Conservation (phyloP, 805 yeast species). For the Candida michaelii region DNA sequence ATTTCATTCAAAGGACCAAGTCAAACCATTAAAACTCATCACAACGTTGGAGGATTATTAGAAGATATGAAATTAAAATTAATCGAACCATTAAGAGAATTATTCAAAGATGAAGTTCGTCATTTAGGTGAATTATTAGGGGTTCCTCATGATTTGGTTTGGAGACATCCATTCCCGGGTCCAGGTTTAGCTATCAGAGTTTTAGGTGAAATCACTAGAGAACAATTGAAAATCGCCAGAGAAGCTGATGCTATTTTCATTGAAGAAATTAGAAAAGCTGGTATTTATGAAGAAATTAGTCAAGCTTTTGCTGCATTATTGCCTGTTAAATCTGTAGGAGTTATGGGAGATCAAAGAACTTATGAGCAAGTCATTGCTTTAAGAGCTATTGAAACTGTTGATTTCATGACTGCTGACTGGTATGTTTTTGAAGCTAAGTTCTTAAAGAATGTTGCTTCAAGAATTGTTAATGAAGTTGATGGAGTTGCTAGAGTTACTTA, state of each 20-base stretch:
- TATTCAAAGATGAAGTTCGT: conserved; percentile 98
- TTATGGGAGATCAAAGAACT: conserved; percentile 99
- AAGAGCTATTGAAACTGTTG: conserved; percentile 96
- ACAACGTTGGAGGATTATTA: conserved; percentile 96
- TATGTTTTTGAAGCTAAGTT: conserved; percentile 87
- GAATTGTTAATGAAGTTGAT: conserved; percentile 97
- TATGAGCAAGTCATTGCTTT: conserved; percentile 99
- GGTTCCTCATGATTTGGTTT: conserved; percentile 93
- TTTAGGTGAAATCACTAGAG: conserved; percentile 91
- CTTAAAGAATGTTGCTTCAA: conserved; percentile 88
- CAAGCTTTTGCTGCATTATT: conserved; percentile 97
- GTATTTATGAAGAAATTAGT: conserved; percentile 86
- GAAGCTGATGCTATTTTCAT: conserved; percentile 96
- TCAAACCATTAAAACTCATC: conserved; percentile 98
- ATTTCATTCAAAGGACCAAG: conserved; percentile 99
- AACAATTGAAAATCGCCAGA: conserved; percentile 94
- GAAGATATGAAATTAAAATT: conserved; percentile 98
- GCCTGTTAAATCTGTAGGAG: conserved; percentile 99
- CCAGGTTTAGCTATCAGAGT: conserved; percentile 99
- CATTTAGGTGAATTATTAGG: conserved; percentile 92
- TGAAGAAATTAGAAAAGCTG: conserved; percentile 92
- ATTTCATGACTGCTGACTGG: conserved; percentile 99
- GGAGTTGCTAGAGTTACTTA: conserved; percentile 99
- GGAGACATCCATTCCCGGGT: conserved; percentile 99
- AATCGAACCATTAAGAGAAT: conserved; percentile 97